Conservation (phyloP, 2,329 filamentous ascomycete genomes). For the Penicillium concentricum region DNA sequence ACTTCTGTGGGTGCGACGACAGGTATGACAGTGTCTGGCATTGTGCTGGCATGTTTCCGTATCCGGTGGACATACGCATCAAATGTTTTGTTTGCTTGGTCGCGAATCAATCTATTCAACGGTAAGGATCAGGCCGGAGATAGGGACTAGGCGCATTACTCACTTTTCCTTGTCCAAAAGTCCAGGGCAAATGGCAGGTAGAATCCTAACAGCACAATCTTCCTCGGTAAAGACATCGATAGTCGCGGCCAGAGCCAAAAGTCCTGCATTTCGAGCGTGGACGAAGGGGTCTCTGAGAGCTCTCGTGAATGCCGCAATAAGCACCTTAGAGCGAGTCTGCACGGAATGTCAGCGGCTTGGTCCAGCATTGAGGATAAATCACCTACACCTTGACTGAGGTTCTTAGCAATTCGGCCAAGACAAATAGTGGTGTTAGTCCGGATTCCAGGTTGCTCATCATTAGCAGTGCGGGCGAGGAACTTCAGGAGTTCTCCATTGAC, state of each 20-base stretch:
- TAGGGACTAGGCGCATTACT: conserved; percentile 1
- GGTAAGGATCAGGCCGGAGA: not conserved
- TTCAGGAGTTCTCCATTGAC: conserved; percentile 91
- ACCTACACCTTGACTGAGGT: conserved; percentile 65
- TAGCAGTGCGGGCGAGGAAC: conserved; percentile 90
- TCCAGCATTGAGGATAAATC: not conserved
- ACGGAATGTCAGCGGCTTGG: conserved; percentile 25
- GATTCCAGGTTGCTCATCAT: conserved; percentile 96
- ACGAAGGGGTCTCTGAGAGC: conserved; percentile 92
- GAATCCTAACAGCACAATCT: conserved; percentile 78
- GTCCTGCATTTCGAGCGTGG: conserved; percentile 83
- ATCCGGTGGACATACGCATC: conserved; percentile 82
- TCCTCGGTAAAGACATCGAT: conserved; percentile 84
- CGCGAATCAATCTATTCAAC: conserved; percentile 64
- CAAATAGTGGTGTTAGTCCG: conserved; percentile 98
- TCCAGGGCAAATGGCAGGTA: conserved; percentile 79
- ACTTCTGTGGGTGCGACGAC: conserved; percentile 55
- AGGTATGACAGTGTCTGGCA: conserved; percentile 79
- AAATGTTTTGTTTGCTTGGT: conserved; percentile 85
- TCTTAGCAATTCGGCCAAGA: conserved; percentile 90
- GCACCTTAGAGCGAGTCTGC: conserved; percentile 78
- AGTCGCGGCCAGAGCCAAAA: conserved; percentile 83
- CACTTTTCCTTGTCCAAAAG: conserved; percentile 91
- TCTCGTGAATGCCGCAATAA: conserved; percentile 87
- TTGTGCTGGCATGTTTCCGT: conserved; percentile 70